Conservation (phyloP, 176 grass and related monocot genomes). For the Echinochloa phyllopogon region DNA sequence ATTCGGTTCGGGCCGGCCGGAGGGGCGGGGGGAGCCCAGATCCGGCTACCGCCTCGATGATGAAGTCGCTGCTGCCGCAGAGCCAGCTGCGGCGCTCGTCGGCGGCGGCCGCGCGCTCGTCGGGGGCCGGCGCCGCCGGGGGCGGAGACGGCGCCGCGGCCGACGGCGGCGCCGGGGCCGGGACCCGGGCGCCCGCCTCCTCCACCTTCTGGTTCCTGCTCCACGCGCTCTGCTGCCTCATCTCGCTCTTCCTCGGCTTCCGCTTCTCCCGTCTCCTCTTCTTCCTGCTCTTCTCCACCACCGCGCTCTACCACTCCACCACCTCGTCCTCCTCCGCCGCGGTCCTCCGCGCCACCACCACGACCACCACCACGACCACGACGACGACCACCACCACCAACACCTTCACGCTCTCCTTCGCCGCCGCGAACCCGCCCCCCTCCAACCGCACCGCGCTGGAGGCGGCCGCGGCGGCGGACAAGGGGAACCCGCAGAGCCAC, state of each 20-base stretch:
- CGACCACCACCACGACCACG: background rate
- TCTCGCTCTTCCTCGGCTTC: slow-evolving; percentile 98
- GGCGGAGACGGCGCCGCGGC: background rate
- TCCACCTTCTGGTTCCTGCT: slow-evolving; percentile 87
- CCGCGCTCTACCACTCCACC: slow-evolving; percentile 61
- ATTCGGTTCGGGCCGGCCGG: background rate
- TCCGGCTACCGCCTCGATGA: slow-evolving; percentile 53
- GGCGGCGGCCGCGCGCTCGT: background rate
- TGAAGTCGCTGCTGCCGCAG: slow-evolving; percentile 64
- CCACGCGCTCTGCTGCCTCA: slow-evolving; percentile 83
- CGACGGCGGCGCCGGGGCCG: slow-evolving; percentile 8
- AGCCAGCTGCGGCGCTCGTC: slow-evolving; percentile 44
- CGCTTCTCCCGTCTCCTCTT: slow-evolving; percentile 89
- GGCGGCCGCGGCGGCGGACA: background rate
- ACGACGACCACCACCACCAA: slow-evolving; percentile 65
- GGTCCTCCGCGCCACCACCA: slow-evolving; percentile 56
- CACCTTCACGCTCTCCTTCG: slow-evolving; percentile 82
- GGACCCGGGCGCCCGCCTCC: slow-evolving; percentile 3
- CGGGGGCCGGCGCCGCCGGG: background rate
- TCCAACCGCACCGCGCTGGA: slow-evolving; percentile 40
- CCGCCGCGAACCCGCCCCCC: slow-evolving; percentile 45
- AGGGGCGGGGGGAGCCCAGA: slow-evolving; percentile 22
- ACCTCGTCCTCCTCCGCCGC: slow-evolving; percentile 29
- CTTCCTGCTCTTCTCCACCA: slow-evolving; percentile 79
- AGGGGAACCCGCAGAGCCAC: slow-evolving; percentile 60